Evolutionary conservation across 345 rosid species (phyloP).

Genomic region (Linum trigynum): DNA sequence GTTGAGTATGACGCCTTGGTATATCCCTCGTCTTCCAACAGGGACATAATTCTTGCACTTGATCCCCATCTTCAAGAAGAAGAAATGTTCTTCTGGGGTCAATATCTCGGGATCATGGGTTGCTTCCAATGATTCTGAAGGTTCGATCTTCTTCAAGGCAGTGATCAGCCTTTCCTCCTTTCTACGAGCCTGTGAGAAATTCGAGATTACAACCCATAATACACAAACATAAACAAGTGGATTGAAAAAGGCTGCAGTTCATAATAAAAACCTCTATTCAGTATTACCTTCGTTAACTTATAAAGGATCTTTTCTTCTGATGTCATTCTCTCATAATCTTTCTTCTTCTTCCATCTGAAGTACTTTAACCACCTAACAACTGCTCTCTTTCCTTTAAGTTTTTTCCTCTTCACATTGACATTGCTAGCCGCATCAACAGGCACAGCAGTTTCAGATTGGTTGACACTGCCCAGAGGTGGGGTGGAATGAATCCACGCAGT

Average conservation of each 20-base stretch:
- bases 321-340: constrained; percentile 81
- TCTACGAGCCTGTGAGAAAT: constrained; percentile 49
- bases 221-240: too few species aligned
- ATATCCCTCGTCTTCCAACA: constrained; percentile 77
- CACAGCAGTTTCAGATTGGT: constrained; percentile 18
- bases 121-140: constrained; percentile 50
- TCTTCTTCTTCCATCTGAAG: constrained; percentile 94
- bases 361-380: constrained; percentile 81
- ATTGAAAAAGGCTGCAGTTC: too few species aligned
- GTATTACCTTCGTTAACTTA: constrained; percentile 61
- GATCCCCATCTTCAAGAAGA: constrained; percentile 77
- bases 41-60: constrained; percentile 97
- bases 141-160: constrained; percentile 72
- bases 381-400: constrained; percentile 78
- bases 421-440: constrained; percentile 22
- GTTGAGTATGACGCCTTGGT: constrained; percentile 91
- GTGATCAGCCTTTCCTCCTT: constrained; percentile 70
- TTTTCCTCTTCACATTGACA: constrained; percentile 53
- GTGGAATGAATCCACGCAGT: constrained; percentile 37
- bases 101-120: constrained; percentile 89
- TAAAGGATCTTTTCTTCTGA: constrained; percentile 63
- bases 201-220: too few species aligned
- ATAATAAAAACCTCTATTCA: too few species aligned
- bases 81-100: constrained; percentile 91
- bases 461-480: constrained; percentile 17